Evolutionary conservation across 495 filamentous ascomycete genomes (phyloP).

Genomic region (Chaetomidium leptoderma): DNA sequence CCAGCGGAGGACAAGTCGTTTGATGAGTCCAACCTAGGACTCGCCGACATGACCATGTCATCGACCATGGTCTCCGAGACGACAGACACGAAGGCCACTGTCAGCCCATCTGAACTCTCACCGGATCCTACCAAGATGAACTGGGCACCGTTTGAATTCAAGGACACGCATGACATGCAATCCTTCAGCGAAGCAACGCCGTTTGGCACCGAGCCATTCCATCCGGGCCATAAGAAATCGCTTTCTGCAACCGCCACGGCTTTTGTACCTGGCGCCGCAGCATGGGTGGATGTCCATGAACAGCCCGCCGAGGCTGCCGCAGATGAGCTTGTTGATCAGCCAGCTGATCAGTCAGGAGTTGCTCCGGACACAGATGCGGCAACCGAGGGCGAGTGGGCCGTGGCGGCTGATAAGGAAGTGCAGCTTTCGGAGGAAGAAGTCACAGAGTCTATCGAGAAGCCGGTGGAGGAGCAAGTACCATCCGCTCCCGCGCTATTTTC

Average conservation of each 20-base stretch:
- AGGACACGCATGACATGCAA: conserved; percentile 33
- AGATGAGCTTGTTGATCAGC: conserved; percentile 31
- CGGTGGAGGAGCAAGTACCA: conserved; percentile 7
- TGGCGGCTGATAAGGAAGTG: background rate
- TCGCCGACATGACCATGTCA: conserved; percentile 41
- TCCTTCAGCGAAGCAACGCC: conserved; percentile 42
- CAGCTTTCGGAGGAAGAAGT: conserved; percentile 5
- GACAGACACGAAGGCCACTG: conserved; percentile 46
- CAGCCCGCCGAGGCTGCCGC: conserved; percentile 39
- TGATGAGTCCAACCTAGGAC: conserved; percentile 43
- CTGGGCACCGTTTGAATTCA: conserved; percentile 47
- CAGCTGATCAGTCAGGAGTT: conserved; percentile 29
- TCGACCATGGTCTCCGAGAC: conserved; percentile 45
- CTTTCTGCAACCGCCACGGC: conserved; percentile 65
- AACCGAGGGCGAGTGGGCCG: conserved; percentile 1
- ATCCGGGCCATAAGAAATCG: conserved; percentile 50
- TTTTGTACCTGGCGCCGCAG: conserved; percentile 57
- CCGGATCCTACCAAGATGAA: conserved; percentile 35
- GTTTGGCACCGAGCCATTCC: conserved; percentile 36
- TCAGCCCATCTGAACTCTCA: conserved; percentile 43
- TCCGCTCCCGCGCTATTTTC: background rate
- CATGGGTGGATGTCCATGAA: conserved; percentile 34
- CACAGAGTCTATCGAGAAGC: conserved; percentile 18
- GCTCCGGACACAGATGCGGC: conserved; percentile 25
- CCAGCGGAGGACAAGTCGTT: conserved; percentile 35